These are phyloP conservation scores for Lotmaria passim DNA, from an alignment of 208 protist genomes.

Conservation along the genomic window DNA sequence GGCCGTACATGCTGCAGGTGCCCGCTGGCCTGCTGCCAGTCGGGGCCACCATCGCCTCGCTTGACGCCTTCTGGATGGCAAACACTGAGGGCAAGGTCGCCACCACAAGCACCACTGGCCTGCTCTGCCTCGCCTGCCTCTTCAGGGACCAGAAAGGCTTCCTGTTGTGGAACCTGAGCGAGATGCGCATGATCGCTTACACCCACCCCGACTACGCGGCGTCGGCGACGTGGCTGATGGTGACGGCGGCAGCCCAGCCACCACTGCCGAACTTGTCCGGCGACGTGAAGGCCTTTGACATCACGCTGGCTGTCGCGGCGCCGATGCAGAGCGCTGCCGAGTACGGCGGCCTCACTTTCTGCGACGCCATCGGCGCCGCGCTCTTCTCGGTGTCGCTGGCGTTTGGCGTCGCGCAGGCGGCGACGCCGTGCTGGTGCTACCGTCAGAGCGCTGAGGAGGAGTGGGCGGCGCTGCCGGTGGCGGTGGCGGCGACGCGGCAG, in stretches of 20 bases:
- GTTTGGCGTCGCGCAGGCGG: conserved; percentile 47
- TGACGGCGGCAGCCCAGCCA: conserved; percentile 44
- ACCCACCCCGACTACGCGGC: conserved; percentile 41
- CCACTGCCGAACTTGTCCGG: conserved; percentile 62
- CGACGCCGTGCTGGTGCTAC: conserved; percentile 48
- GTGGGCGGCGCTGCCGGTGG: conserved; percentile 37
- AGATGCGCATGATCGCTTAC: conserved; percentile 69
- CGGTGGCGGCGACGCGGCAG: conserved; percentile 23
- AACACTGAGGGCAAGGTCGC: conserved; percentile 17
- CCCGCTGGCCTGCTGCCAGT: conserved; percentile 68
- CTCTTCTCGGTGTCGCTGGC: conserved; percentile 50
- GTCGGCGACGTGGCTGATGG: conserved; percentile 43
- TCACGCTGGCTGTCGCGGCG: conserved; percentile 27
- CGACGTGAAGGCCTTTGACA: conserved; percentile 55
- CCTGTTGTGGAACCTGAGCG: conserved; percentile 73
- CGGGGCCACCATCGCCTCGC: conserved; percentile 52
- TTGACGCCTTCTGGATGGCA: conserved; percentile 73
- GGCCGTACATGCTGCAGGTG: conserved; percentile 58
- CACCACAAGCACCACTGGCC: conserved; percentile 20
- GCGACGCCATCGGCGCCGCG: conserved; percentile 48
- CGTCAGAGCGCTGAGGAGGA: conserved; percentile 36
- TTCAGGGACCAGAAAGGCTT: conserved; percentile 72
- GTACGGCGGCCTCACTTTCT: conserved; percentile 52
- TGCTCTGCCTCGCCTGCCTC: conserved; percentile 60
- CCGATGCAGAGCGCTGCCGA: conserved; percentile 39